A percentile compares a stretch with the other conserved stretches of the same genome.
Conservation (phyloP, 768 basidiomycete species). For the Cystofilobasidium ferigula region DNA sequence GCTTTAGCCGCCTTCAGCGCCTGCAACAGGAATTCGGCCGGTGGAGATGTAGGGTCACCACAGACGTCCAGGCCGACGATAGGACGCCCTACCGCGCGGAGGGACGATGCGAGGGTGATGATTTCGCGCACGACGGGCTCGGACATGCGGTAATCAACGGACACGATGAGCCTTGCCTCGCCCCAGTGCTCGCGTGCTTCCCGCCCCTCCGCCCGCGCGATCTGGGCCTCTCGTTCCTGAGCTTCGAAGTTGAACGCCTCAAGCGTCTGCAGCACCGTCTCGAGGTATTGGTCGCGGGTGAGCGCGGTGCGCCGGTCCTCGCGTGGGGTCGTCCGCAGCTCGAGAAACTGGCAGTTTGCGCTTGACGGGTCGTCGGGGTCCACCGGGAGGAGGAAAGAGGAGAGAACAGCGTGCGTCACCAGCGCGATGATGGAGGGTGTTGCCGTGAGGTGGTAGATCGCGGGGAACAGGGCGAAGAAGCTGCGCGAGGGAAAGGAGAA, state of each 20-base stretch:
- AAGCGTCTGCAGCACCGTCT: constrained; percentile 55
- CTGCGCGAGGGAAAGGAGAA: not conserved
- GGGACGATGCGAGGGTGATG: constrained; percentile 47
- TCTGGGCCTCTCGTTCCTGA: constrained; percentile 38
- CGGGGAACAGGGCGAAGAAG: constrained; percentile 64
- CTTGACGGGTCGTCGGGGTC: constrained; percentile 17
- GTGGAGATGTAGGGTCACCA: constrained; percentile 50
- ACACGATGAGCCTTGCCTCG: constrained; percentile 47
- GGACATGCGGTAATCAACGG: constrained; percentile 63
- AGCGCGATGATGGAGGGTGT: constrained; percentile 47
- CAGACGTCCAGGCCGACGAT: constrained; percentile 73
- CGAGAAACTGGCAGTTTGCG: constrained; percentile 57
- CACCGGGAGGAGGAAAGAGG: constrained; percentile 46
- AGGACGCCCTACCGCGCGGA: constrained; percentile 51
- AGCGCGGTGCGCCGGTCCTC: constrained; percentile 45
- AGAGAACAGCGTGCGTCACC: constrained; percentile 57
- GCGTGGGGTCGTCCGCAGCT: constrained; percentile 71
- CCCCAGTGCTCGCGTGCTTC: not conserved
- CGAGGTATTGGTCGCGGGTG: constrained; percentile 53
- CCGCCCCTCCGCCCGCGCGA: not conserved
- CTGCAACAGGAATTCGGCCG: not conserved
- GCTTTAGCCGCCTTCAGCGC: constrained; percentile 41
- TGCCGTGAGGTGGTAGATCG: constrained; percentile 65
- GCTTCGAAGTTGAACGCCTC: constrained; percentile 47
- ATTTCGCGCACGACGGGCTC: constrained; percentile 49